Percentiles rank a stretch among this genome's conserved stretches.
phyloP scores from a whole-genome alignment of 2,329 filamentous ascomycete genomes.

The Fusarium sp. region DNA sequence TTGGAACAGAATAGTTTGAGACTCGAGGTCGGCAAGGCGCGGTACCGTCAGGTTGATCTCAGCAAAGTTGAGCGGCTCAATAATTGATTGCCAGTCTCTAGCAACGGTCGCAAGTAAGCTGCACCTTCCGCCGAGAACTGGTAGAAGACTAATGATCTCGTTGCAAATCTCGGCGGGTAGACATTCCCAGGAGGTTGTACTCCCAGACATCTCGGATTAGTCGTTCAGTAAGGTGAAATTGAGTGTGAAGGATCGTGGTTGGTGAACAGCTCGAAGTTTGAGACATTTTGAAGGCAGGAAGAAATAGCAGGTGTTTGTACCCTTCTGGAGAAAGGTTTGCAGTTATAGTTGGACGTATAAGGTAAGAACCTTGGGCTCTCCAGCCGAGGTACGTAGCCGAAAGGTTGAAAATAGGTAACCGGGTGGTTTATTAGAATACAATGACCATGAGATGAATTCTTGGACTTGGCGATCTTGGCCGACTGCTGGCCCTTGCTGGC shows the following conservation, averaged over 20 bases:
- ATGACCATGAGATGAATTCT: too few relatives aligned
- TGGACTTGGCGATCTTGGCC: too few relatives aligned
- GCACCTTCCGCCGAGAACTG: conserved; percentile 34
- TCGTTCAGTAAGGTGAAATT: conserved; percentile 12
- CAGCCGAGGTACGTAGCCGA: too few relatives aligned
- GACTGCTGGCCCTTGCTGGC: too few relatives aligned
- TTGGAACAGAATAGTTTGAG: conserved; percentile 40
- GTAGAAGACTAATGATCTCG: conserved; percentile 38
- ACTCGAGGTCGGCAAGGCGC: conserved; percentile 40
- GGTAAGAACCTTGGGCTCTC: too few relatives aligned
- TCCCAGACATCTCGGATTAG: conserved; percentile 37
- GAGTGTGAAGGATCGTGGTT: conserved; percentile 31
- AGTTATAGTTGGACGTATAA: too few relatives aligned
- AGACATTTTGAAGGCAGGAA: too few relatives aligned
- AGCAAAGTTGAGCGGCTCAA: conserved; percentile 49
- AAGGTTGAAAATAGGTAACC: too few relatives aligned
- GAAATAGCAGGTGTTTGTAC: too few relatives aligned
- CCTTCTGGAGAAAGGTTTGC: too few relatives aligned
- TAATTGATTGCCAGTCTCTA: conserved; percentile 45
- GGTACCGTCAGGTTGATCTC: conserved; percentile 47
- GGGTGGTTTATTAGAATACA: too few relatives aligned
- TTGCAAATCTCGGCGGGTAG: conserved; percentile 39
- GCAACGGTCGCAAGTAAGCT: conserved; percentile 41
- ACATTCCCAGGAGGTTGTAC: conserved; percentile 26
- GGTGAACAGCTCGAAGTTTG: background rate